Evolutionary conservation across 169 alveolate genomes (phyloP).

Genomic region (Cryptosporidium sp.): DNA sequence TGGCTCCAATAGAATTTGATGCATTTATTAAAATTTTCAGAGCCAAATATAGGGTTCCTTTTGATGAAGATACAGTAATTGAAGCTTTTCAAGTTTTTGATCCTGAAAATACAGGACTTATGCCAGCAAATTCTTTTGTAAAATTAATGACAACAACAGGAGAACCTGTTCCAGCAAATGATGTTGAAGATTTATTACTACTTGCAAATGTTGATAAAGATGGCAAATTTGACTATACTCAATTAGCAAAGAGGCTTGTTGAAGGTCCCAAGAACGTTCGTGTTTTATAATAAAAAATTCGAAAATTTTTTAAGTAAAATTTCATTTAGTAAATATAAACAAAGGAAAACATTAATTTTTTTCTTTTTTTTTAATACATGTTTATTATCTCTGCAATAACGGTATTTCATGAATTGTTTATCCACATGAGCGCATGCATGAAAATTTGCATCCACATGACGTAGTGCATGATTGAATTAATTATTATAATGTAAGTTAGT

Average conservation of each 20-base stretch:
- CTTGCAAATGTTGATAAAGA: constrained; percentile 69
- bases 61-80: constrained; percentile 40
- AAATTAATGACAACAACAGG: constrained; percentile 71
- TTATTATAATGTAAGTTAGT: background rate
- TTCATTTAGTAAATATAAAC: background rate
- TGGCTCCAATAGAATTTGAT: constrained; percentile 69
- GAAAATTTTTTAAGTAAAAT: background rate
- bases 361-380: background rate
- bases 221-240: constrained; percentile 63
- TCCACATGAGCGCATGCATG: background rate
- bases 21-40: constrained; percentile 61
- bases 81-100: constrained; percentile 74
- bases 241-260: constrained; percentile 62
- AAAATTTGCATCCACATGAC: constrained; percentile 7
- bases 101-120: constrained; percentile 62
- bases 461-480: background rate
- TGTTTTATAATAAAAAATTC: constrained; percentile 18
- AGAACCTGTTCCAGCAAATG: constrained; percentile 63
- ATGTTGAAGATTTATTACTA: constrained; percentile 57
- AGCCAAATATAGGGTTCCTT: constrained; percentile 64
- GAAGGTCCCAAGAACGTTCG: constrained; percentile 74
- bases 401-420: too few species aligned
- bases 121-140: constrained; percentile 45
- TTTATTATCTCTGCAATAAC: background rate
- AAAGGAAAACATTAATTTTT: too few species aligned